phyloP scores from a whole-genome alignment of 2,329 filamentous ascomycete genomes.

The Hypomyces perniciosus region DNA sequence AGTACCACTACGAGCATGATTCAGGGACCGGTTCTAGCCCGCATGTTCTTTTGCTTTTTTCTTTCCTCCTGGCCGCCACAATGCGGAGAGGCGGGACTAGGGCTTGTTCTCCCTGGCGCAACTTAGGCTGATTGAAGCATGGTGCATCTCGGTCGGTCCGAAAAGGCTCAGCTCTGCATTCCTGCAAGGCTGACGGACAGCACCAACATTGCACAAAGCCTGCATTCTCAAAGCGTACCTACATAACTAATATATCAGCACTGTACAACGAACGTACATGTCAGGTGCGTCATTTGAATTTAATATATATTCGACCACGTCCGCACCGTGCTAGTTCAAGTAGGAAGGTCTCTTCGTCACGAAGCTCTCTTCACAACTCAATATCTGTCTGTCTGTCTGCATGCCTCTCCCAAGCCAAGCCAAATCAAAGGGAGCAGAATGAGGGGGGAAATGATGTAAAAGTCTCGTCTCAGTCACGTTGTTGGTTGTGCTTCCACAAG shows the following conservation, averaged over 20 bases:
- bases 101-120: slow-evolving; percentile 8
- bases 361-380: too few relatives aligned
- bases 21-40: too few relatives aligned
- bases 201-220: slow-evolving; percentile 9
- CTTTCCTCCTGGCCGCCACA: not conserved
- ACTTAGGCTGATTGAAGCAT: slow-evolving; percentile 17
- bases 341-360: too few relatives aligned
- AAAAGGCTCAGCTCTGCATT: slow-evolving; percentile 19
- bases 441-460: too few relatives aligned
- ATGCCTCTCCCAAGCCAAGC: too few relatives aligned
- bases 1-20: too few relatives aligned
- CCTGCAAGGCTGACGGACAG: slow-evolving; percentile 10
- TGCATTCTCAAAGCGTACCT: not conserved
- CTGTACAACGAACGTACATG: not conserved
- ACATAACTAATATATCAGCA: not conserved
- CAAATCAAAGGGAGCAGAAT: too few relatives aligned
- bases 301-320: too few relatives aligned
- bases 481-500: too few relatives aligned
- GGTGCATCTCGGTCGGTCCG: slow-evolving; percentile 20
- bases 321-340: not conserved
- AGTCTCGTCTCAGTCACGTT: too few relatives aligned
- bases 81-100: slow-evolving; percentile 20
- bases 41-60: too few relatives aligned
- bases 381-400: too few relatives aligned
- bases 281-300: not conserved